Base-by-base conservation (phyloP, 2,329 filamentous ascomycete species). In the Fonsecaea erecta region DNA sequence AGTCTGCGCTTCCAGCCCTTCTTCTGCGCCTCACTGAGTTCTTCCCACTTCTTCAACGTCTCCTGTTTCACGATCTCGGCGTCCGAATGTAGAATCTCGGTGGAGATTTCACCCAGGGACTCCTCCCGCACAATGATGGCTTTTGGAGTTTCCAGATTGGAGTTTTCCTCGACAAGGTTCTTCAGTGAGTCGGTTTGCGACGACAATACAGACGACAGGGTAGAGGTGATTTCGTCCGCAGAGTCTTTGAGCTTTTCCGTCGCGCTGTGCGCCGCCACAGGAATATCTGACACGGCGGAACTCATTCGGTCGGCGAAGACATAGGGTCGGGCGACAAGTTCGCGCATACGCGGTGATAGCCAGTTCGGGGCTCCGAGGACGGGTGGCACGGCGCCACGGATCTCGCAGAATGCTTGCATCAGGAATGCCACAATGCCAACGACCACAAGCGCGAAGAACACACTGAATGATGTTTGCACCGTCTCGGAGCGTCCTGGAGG, bases 1-100 rank as follows among this genome's bases (percentile, higher is more conserved):
- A 96, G 82, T 73, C 84, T 85, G 70, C 84, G 77, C 78, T 87
- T 92, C 92, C 92, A 96, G 18, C 81, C 79, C 58, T 81, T 78
- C 75, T 86, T 85, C 76, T 93, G 86, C 60, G 85, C 78, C 12
- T 83, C 80, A 5, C 81, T 81, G 52, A 96, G 77, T 65, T 93
- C 86, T 63, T 92, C 87, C 91, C 91, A 96, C 61, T 83, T 80
- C 76, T 83, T 87, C 14, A 72, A 18, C n/a, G 68, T 70, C 24
- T 68, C 71, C 21, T 68, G 60, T 21, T 67, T 63, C 16, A 71
- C 55, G 21, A 68, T 18, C 12, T 69, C 65, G 16, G 65, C 66
- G 24, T 71, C 70, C 28, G 57, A 60, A n/a, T 70, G 67, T 73
- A 43, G 73, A 73, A 56, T 70, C 71, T 67, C 79, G 72, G 24